A percentile compares a stretch with the other conserved stretches of the same genome.
Evolutionary conservation across 495 filamentous ascomycete genomes (phyloP).

Genomic region (Aspergillus saccharolyticus): DNA sequence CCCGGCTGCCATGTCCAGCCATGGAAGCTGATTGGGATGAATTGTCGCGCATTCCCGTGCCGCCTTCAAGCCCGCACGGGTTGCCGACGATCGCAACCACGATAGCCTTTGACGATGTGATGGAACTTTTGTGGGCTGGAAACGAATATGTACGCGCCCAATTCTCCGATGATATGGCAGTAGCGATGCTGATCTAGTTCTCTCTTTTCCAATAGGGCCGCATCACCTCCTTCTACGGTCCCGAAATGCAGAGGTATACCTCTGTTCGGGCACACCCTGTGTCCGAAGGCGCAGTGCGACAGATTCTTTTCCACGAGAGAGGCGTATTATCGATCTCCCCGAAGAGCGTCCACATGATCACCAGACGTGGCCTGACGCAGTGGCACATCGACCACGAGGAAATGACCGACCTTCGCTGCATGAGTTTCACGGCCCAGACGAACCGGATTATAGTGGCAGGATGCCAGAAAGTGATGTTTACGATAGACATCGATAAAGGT

Average conservation of each 20-base stretch:
- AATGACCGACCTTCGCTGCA: conserved; percentile 81
- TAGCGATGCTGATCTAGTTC: conserved; percentile 3
- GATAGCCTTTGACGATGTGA: conserved; percentile 77
- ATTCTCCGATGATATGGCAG: not conserved
- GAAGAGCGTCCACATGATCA: conserved; percentile 78
- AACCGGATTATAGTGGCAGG: conserved; percentile 85
- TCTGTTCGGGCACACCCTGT: conserved; percentile 66
- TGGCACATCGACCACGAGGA: conserved; percentile 78
- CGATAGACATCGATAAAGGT: conserved; percentile 84
- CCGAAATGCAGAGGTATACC: conserved; percentile 73
- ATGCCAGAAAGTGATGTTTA: conserved; percentile 80
- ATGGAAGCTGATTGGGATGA: conserved; percentile 54
- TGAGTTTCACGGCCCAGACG: conserved; percentile 86
- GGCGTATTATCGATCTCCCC: conserved; percentile 76
- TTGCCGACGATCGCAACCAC: conserved; percentile 63
- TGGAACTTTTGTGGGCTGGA: conserved; percentile 89
- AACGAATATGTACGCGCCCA: conserved; percentile 68
- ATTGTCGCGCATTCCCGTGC: conserved; percentile 66
- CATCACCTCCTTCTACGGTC: conserved; percentile 77
- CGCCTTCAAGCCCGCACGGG: conserved; percentile 57
- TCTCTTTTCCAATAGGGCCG: conserved; percentile 56
- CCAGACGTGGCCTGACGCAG: conserved; percentile 69
- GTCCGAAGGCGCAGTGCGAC: conserved; percentile 66
- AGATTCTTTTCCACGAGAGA: conserved; percentile 80
- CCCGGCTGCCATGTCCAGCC: conserved; percentile 18